Evolutionary conservation across 768 basidiomycete genomes (phyloP).

Genomic region (Psilocybe sp.): DNA sequence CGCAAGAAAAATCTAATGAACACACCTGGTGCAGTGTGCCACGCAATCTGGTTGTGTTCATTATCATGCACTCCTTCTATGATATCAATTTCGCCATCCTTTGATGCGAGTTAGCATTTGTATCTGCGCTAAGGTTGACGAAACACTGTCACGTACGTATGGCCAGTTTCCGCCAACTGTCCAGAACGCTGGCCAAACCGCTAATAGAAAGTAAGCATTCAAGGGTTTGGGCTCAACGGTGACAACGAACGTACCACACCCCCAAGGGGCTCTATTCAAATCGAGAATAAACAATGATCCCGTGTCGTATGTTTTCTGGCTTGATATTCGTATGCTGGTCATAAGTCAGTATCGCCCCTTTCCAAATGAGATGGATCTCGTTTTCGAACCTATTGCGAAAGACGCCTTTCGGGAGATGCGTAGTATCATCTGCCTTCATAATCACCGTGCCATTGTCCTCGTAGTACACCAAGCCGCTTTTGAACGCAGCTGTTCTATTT

Average conservation of each 20-base stretch:
- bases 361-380: background rate
- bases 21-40: conserved; percentile 67
- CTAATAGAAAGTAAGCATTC: conserved; percentile 28
- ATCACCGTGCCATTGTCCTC: conserved; percentile 57
- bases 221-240: background rate
- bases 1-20: background rate
- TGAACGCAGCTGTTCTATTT: conserved; percentile 49
- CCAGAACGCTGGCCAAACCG: conserved; percentile 89
- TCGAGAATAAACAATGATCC: conserved; percentile 81
- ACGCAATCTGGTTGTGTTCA: conserved; percentile 81
- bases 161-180: conserved; percentile 68
- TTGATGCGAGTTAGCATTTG: conserved; percentile 6
- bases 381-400: conserved; percentile 55
- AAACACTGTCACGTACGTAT: conserved; percentile 36
- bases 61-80: conserved; percentile 86
- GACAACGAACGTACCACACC: conserved; percentile 60
- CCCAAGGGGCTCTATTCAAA: conserved; percentile 81
- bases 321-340: conserved; percentile 73
- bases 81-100: conserved; percentile 82
- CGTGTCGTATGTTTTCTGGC: conserved; percentile 58
- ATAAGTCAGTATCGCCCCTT: background rate
- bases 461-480: conserved; percentile 53
- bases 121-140: background rate
- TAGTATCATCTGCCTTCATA: conserved; percentile 77
- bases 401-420: conserved; percentile 47